Conservation (phyloP, 2,329 filamentous ascomycete species). For the Fusarium proliferatum region DNA sequence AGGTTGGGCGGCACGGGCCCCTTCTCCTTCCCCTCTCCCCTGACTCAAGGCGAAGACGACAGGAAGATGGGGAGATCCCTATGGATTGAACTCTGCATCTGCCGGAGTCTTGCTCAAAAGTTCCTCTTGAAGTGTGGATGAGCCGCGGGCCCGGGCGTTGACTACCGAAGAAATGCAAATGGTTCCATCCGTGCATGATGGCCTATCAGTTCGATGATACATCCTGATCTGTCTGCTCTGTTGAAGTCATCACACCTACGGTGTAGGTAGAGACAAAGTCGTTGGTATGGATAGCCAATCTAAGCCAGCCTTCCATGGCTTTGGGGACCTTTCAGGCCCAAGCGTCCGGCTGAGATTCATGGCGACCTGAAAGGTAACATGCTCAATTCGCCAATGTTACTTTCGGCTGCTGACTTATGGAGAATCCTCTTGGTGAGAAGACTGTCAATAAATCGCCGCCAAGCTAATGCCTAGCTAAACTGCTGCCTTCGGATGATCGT, state of each 20-base stretch:
- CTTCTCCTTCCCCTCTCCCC: slow-evolving; percentile 11
- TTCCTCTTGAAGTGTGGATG: slow-evolving; percentile 22
- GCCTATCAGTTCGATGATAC: slow-evolving; percentile 1
- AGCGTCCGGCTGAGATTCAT: slow-evolving; percentile 26
- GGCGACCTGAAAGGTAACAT: slow-evolving; percentile 27
- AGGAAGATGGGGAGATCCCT: slow-evolving; percentile 10
- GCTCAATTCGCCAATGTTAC: slow-evolving; percentile 27
- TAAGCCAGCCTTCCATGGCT: slow-evolving; percentile 4
- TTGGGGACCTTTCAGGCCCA: slow-evolving; percentile 20
- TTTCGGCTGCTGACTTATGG: slow-evolving; percentile 28
- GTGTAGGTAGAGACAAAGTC: slow-evolving; percentile 16
- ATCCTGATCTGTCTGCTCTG: not conserved
- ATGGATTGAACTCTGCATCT: slow-evolving; percentile 34
- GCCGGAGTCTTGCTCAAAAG: slow-evolving; percentile 35
- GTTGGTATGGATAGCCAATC: not conserved
- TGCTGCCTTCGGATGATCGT: slow-evolving; percentile 33
- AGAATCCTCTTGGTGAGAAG: slow-evolving; percentile 17
- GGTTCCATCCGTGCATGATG: slow-evolving; percentile 13
- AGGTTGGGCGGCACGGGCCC: slow-evolving; percentile 19
- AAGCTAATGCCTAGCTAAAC: slow-evolving; percentile 7
- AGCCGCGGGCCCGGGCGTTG: slow-evolving; percentile 33
- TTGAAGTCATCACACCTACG: slow-evolving; percentile 20
- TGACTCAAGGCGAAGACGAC: slow-evolving; percentile 23
- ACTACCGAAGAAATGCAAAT: slow-evolving; percentile 22
- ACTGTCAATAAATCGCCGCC: slow-evolving; percentile 9